Evolutionary conservation across 2,329 filamentous ascomycete genomes (phyloP).

Genomic region (Scortechinia acanthostroma): DNA sequence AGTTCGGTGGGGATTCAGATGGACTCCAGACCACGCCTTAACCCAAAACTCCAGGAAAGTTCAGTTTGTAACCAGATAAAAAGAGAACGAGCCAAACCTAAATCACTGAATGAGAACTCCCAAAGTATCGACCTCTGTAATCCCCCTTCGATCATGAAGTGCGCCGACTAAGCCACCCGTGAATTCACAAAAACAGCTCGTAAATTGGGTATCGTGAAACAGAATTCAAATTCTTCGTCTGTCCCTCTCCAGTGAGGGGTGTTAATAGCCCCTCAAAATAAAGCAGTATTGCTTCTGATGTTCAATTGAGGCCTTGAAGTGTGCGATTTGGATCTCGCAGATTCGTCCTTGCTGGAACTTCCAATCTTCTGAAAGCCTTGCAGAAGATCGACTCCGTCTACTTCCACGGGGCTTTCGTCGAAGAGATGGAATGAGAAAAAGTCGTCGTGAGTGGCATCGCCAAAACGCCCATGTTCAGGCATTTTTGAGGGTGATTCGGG

Average conservation of each 20-base stretch:
- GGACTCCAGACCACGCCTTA: background rate
- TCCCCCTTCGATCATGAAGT: no score
- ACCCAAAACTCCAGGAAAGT: background rate
- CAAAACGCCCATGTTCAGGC: background rate
- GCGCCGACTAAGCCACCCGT: no score
- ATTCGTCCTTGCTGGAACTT: background rate
- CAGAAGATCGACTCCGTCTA: constrained; percentile 61
- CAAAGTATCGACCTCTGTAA: no score
- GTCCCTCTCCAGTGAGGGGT: no score
- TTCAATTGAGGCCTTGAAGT: background rate
- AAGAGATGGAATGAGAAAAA: constrained; percentile 46
- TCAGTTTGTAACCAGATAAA: no score
- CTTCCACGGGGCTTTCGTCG: constrained; percentile 42
- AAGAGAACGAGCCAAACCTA: no score
- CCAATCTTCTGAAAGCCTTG: constrained; percentile 74
- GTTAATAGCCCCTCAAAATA: no score
- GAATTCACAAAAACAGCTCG: no score
- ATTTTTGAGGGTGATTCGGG: background rate
- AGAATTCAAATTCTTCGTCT: no score
- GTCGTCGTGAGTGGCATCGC: constrained; percentile 28
- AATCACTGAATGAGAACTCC: no score
- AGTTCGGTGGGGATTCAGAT: background rate
- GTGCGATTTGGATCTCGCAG: background rate
- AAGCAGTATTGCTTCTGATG: background rate
- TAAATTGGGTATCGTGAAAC: no score